phyloP scores from a whole-genome alignment of 2,329 filamentous ascomycete genomes.

The Colletotrichum sp. region DNA sequence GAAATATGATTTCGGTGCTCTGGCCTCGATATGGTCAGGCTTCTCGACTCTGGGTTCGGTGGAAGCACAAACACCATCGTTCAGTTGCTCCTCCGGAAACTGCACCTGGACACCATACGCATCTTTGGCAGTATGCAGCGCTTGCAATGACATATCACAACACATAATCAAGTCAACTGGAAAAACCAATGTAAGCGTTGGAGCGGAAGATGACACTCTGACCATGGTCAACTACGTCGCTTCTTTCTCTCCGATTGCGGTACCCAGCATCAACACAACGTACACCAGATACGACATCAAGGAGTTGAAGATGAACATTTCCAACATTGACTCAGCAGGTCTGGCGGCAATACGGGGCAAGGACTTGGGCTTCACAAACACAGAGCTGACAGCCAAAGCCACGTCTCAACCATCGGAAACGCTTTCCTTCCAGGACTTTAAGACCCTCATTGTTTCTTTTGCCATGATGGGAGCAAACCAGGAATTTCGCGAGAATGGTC shows the following conservation, averaged over 20 bases:
- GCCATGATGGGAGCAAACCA: not conserved
- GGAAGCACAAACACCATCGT: not conserved
- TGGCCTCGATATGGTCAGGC: not conserved
- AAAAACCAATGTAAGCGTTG: rapidly evolving
- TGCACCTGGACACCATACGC: not conserved
- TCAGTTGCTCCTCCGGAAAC: not conserved
- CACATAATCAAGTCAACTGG: not conserved
- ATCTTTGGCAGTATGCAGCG: not conserved
- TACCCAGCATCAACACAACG: not conserved
- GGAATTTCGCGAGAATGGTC: not conserved
- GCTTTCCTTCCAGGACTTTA: not conserved
- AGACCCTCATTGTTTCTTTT: not conserved
- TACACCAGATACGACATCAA: not conserved
- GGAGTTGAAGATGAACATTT: not conserved
- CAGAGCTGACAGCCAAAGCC: not conserved
- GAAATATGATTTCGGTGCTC: not conserved
- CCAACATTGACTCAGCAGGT: not conserved
- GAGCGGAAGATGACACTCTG: not conserved
- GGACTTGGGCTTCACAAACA: not conserved
- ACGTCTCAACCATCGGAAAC: not conserved
- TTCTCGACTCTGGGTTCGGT: not conserved
- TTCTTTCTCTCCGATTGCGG: not conserved
- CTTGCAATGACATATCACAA: not conserved
- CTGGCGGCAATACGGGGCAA: not conserved
- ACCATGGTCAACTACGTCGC: not conserved